These are phyloP conservation scores for Solanum virginianum DNA, from an alignment of 257 asterid genomes.

Conservation along the genomic window DNA sequence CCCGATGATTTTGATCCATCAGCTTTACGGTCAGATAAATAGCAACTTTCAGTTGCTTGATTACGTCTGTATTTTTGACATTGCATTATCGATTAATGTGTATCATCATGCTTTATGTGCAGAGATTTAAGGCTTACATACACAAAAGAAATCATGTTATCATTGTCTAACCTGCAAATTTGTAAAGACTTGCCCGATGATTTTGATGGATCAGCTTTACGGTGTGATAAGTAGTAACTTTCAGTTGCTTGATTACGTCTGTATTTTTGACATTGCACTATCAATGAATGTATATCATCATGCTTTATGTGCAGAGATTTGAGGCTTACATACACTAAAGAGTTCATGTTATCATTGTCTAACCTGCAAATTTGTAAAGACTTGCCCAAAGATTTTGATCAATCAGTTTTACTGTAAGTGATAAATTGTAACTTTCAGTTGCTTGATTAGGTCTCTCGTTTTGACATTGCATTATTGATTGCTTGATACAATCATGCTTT, in stretches of 20 bases:
- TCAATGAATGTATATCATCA: background rate
- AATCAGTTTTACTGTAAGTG: conserved; percentile 18
- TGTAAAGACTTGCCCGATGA: conserved; percentile 24
- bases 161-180: conserved; percentile 12
- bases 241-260: background rate
- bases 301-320: background rate
- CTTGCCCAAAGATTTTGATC: conserved; percentile 28
- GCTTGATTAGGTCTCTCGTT: background rate
- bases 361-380: conserved; percentile 18
- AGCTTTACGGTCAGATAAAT: conserved; percentile 12
- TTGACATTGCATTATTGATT: background rate
- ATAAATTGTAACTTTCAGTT: too few relatives aligned
- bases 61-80: background rate
- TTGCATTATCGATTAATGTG: background rate
- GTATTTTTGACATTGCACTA: background rate
- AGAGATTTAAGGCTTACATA: background rate
- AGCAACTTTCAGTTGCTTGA: background rate
- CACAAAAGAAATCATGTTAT: conserved; percentile 23
- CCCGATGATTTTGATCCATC: conserved; percentile 25
- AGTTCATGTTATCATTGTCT: conserved; percentile 25
- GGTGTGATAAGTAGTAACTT: conserved; percentile 3
- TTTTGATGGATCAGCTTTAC: conserved; percentile 16
- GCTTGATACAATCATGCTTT: background rate
- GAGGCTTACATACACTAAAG: background rate
- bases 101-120: background rate